Conservation (phyloP, 305 asterid genomes). For the Nicotiana rustica region DNA sequence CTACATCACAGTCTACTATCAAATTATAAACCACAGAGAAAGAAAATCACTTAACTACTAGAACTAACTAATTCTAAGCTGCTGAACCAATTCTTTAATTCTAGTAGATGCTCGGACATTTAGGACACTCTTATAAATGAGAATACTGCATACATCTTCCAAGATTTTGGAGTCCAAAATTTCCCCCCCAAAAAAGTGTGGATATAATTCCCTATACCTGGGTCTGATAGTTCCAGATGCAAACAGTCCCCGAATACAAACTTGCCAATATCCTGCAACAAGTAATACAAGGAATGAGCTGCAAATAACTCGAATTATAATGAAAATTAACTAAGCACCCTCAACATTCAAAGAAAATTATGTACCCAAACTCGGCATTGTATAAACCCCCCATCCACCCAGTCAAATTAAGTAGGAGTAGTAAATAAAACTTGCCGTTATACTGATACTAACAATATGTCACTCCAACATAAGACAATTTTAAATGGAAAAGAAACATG, state of each 20-base stretch:
- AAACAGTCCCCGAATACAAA: conserved; percentile 86
- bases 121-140: neutral
- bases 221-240: conserved; percentile 91
- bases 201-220: conserved; percentile 61
- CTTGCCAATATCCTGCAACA: conserved; percentile 80
- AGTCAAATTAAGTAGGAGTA: neutral
- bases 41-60: too few relatives aligned
- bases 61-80: too few relatives aligned
- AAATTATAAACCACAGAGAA: too few relatives aligned
- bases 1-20: too few relatives aligned
- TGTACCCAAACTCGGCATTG: neutral
- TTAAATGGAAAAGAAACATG: neutral
- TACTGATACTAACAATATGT: neutral
- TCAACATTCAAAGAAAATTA: neutral
- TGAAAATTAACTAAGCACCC: neutral
- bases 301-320: neutral
- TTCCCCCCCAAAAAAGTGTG: neutral
- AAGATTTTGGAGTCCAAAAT: neutral
- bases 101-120: too few relatives aligned
- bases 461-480: neutral
- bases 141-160: neutral
- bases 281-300: neutral
- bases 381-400: neutral
- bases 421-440: neutral
- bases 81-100: too few relatives aligned